These are phyloP conservation scores for Pseudogymnoascus sp. DNA, from an alignment of 2,329 filamentous ascomycete genomes.

Conservation along the genomic window DNA sequence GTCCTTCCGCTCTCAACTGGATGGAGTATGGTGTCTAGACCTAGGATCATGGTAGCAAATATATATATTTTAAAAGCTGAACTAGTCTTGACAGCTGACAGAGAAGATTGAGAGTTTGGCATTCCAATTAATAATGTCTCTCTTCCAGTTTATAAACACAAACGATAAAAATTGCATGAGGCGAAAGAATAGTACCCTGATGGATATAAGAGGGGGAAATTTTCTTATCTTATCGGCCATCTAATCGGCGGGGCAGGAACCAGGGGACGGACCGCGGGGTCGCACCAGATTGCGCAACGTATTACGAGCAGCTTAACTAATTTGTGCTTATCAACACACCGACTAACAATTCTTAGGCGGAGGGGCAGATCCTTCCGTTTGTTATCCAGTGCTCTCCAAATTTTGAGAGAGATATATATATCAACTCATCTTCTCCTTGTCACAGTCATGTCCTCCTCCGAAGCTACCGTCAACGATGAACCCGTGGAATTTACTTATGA, in stretches of 20 bases:
- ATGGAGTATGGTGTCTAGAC: too few species aligned
- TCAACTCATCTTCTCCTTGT: not conserved
- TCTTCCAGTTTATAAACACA: too few species aligned
- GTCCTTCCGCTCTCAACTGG: too few species aligned
- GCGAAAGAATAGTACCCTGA: not conserved
- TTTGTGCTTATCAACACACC: not conserved
- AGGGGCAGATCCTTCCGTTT: not conserved
- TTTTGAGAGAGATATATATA: not conserved
- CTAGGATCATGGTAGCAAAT: too few species aligned
- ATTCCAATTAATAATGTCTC: too few species aligned
- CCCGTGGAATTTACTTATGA: not conserved
- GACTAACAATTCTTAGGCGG: not conserved
- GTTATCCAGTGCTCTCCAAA: not conserved
- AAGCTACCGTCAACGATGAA: not conserved
- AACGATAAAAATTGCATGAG: not conserved
- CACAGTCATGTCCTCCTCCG: not conserved
- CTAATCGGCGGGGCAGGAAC: not conserved
- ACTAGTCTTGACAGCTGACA: too few species aligned
- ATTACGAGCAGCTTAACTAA: not conserved
- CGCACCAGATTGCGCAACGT: not conserved
- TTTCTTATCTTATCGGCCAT: not conserved
- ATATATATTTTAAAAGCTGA: too few species aligned
- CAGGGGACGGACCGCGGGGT: not conserved
- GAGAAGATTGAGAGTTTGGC: too few species aligned
- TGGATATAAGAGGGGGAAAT: not conserved